A percentile compares a stretch with the other conserved stretches of the same genome.
Conservation (phyloP, 2,329 filamentous ascomycete genomes). For the Huntiella savannae region DNA sequence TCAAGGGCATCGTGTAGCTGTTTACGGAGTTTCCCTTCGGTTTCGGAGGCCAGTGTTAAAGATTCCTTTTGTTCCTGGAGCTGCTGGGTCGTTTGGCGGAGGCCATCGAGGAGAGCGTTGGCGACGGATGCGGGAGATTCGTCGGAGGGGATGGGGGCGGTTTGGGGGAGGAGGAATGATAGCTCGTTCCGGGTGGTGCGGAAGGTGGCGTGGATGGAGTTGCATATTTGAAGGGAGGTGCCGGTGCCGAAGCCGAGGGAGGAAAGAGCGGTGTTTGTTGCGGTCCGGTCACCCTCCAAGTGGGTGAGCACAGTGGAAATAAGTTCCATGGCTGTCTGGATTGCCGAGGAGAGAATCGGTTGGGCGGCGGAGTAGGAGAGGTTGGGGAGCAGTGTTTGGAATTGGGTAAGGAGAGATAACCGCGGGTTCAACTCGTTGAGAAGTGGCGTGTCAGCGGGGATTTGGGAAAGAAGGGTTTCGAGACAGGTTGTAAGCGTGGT, state of each 20-base stretch:
- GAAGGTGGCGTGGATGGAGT: conserved; percentile 29
- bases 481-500: too few relatives aligned
- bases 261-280: conserved; percentile 25
- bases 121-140: conserved; percentile 36
- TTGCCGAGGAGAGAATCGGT: not conserved
- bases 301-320: conserved; percentile 12
- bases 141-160: conserved; percentile 32
- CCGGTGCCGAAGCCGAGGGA: conserved; percentile 31
- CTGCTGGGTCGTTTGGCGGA: conserved; percentile 29
- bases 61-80: conserved; percentile 30
- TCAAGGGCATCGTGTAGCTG: conserved; percentile 24
- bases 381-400: too few relatives aligned
- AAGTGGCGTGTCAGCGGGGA: conserved; percentile 18
- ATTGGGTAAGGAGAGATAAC: not conserved
- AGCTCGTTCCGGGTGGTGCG: conserved; percentile 39
- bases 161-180: conserved; percentile 41
- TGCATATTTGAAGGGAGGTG: conserved; percentile 29
- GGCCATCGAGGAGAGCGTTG: conserved; percentile 30
- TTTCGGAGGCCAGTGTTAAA: conserved; percentile 40
- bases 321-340: conserved; percentile 28
- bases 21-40: conserved; percentile 34
- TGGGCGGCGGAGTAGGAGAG: not conserved
- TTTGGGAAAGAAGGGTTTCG: too few relatives aligned
- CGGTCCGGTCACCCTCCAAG: conserved; percentile 21
- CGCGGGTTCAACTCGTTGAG: not conserved